phyloP scores from a whole-genome alignment of 345 rosid species.

The Schrenkiella parvula region DNA sequence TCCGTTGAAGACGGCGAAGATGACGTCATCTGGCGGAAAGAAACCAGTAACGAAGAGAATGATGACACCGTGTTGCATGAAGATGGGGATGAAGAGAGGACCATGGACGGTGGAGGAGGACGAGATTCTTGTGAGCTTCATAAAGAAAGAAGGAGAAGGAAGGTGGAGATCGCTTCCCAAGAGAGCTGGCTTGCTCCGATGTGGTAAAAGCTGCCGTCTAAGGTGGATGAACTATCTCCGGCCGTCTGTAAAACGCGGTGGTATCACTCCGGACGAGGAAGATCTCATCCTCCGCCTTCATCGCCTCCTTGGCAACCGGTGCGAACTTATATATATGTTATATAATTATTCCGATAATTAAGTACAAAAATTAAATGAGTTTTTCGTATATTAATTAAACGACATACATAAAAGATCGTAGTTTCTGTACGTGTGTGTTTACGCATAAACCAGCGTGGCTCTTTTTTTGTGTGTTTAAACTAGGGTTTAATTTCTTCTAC shows the following conservation, averaged over 20 bases:
- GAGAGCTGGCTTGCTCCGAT: slow-evolving; percentile 74
- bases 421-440: background rate
- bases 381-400: background rate
- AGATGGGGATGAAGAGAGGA: slow-evolving; percentile 73
- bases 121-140: slow-evolving; percentile 51
- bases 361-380: background rate
- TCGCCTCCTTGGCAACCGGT: slow-evolving; percentile 70
- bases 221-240: slow-evolving; percentile 97
- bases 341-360: background rate
- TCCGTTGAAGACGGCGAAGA: slow-evolving; percentile 1
- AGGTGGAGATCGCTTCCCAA: slow-evolving; percentile 81
- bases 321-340: background rate
- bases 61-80: slow-evolving; percentile 63
- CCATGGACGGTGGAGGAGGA: slow-evolving; percentile 94
- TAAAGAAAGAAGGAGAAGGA: slow-evolving; percentile 76
- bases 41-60: slow-evolving; percentile 5
- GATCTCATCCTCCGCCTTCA: slow-evolving; percentile 95
- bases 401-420: background rate
- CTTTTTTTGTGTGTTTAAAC: background rate
- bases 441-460: background rate
- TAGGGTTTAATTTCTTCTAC: slow-evolving; percentile 9
- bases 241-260: slow-evolving; percentile 70
- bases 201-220: slow-evolving; percentile 90
- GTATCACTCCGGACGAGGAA: slow-evolving; percentile 76
- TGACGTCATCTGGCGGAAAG: slow-evolving; percentile 12